Percentiles rank a stretch among this genome's conserved stretches.
phyloP scores from a whole-genome alignment of 2,329 filamentous ascomycete species.

The Hirsutella thompsonii region DNA sequence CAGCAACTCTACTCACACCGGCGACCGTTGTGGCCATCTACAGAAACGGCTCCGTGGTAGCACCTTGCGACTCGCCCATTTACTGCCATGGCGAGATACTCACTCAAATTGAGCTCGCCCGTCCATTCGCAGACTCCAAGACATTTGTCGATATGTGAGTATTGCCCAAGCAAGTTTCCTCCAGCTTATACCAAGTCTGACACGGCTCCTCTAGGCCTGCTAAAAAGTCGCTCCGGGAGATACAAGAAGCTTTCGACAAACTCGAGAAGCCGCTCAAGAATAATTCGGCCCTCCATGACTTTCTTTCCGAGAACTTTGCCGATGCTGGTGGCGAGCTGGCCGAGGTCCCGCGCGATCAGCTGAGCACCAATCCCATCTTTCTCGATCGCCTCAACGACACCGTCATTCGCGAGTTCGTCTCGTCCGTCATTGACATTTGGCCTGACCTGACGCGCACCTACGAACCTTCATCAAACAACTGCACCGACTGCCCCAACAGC shows the following conservation, averaged over 20 bases:
- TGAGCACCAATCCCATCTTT: conserved; percentile 45
- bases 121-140: conserved; percentile 54
- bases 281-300: conserved; percentile 47
- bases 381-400: conserved; percentile 42
- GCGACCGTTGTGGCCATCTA: conserved; percentile 33
- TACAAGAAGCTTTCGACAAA: conserved; percentile 46
- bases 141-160: conserved; percentile 57
- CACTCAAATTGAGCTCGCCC: conserved; percentile 47
- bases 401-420: conserved; percentile 45
- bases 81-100: conserved; percentile 57
- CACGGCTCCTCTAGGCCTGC: neutral
- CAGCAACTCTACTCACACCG: conserved; percentile 12
- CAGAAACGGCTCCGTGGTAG: conserved; percentile 44
- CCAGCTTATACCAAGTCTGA: neutral
- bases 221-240: conserved; percentile 36
- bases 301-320: conserved; percentile 50
- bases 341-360: conserved; percentile 33
- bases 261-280: conserved; percentile 49
- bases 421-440: conserved; percentile 57
- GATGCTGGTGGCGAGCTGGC: conserved; percentile 50
- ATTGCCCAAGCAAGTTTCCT: too few relatives aligned
- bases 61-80: conserved; percentile 54
- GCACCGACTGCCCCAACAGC: conserved; percentile 47
- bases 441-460: conserved; percentile 52
- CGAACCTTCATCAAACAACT: conserved; percentile 27